phyloP scores from a whole-genome alignment of 306 rosid species.

The Castanospermum australe region DNA sequence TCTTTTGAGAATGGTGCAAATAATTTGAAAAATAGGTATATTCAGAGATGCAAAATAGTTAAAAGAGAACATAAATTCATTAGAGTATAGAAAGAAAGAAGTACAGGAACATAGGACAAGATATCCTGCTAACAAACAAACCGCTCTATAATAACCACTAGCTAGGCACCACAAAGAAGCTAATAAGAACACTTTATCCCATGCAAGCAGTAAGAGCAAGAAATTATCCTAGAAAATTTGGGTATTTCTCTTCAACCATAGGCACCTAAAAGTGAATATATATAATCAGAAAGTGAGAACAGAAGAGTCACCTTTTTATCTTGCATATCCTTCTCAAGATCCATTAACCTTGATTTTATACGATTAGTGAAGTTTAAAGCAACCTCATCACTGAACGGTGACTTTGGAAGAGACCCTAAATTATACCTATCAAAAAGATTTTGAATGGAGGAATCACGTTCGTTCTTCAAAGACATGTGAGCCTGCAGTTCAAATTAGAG shows the following conservation, averaged over 20 bases:
- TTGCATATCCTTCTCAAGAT: slow-evolving; percentile 73
- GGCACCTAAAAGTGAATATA: background rate
- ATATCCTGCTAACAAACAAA: slow-evolving; percentile 22
- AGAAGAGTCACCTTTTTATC: slow-evolving; percentile 68
- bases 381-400: slow-evolving; percentile 68
- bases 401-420: slow-evolving; percentile 71
- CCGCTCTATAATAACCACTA: background rate
- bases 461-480: slow-evolving; percentile 65
- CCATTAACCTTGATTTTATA: slow-evolving; percentile 62
- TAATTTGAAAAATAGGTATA: background rate
- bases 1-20: slow-evolving; percentile 12
- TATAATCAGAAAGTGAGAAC: background rate
- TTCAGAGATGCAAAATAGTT: background rate
- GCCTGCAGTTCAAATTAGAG: slow-evolving; percentile 59
- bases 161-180: slow-evolving; percentile 6
- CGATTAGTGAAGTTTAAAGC: slow-evolving; percentile 64
- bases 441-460: slow-evolving; percentile 74
- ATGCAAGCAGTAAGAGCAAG: background rate
- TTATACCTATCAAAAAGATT: slow-evolving; percentile 55
- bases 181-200: slow-evolving; percentile 2
- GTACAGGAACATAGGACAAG: background rate
- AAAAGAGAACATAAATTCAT: slow-evolving; percentile 13
- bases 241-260: slow-evolving; percentile 1
- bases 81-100: background rate
- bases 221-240: slow-evolving; percentile 15